Base-by-base conservation (phyloP, 139 green algal species). In the Nannochloris sp. region DNA sequence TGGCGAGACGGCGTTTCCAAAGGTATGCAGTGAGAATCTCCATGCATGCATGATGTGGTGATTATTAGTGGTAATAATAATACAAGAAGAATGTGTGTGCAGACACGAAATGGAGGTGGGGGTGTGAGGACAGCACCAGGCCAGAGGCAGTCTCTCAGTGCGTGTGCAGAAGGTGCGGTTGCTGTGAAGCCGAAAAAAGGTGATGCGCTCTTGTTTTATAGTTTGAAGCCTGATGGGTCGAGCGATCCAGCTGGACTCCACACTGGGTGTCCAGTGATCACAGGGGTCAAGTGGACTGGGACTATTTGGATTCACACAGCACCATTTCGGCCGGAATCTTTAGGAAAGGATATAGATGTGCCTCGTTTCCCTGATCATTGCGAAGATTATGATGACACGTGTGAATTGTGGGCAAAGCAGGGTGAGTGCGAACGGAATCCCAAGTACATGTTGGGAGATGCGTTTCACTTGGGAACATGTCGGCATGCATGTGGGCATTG, bases 261-360 rank as follows among this genome's bases (percentile, higher is more conserved):
- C 67, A 69, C 71, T 50, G 79, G 75, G 36, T 89, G 82, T 67
- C 83, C 83, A 6, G 80, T 89, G 3, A 49, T 83, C 16, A 12
- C 37, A 2, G 82, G 82, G 15, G 56, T 76, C 14, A 89, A 89
- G 64, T 89, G 78, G 79, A 79, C 76, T n/a, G 83, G 80, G 56
- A 91, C 84, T 53, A 83, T 83, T 34, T 90, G 83, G 83, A 86
- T 90, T 16, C 83, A 87, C 57, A 72, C 78, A 5, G 44, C 58
- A 8, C 57, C 54, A 6, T 85, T 85, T 72, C 44, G 70, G n/a
- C 63, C 62, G 5, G 14, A 63, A 3, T 31, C 23, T 24, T 40
- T 78, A 2, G 67, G 60, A 10, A 36, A 76, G 10, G 27, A 48
- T 16, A 7, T 37, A 3, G 3, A 53, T 2, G 43, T 60, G n/a